Conservation (phyloP, 2,329 filamentous ascomycete genomes). For the Xylariaceae sp. region DNA sequence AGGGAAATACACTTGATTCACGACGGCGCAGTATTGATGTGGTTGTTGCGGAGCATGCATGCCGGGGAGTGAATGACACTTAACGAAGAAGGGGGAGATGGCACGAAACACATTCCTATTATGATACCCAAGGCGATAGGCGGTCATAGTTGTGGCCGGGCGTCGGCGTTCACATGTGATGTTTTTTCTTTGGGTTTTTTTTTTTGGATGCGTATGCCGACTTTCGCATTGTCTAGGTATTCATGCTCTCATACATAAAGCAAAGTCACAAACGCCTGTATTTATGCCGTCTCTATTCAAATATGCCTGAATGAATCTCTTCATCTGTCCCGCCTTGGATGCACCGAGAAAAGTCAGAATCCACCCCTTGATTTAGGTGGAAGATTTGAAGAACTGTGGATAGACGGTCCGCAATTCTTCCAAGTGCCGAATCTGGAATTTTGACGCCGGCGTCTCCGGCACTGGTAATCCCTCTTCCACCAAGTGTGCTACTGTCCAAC, state of each 20-base stretch:
- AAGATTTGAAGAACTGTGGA: conserved; percentile 75
- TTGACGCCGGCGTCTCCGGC: conserved; percentile 60
- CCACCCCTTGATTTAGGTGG: conserved; percentile 2
- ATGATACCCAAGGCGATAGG: conserved; percentile 24
- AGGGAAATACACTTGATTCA: too few relatives aligned
- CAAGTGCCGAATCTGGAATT: conserved; percentile 69
- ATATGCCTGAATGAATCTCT: neutral
- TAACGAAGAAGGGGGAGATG: neutral
- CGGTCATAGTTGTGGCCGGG: neutral
- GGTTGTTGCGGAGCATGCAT: too few relatives aligned
- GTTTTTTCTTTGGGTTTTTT: neutral
- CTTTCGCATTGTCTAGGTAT: neutral
- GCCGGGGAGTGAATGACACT: too few relatives aligned
- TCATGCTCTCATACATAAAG: neutral
- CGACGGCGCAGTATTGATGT: neutral
- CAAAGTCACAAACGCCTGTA: neutral
- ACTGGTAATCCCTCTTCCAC: conserved; percentile 67
- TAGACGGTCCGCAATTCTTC: conserved; percentile 71
- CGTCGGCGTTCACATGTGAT: conserved; percentile 19
- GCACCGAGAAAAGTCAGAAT: neutral
- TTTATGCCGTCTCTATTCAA: neutral
- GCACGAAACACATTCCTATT: neutral
- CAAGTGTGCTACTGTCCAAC: conserved; percentile 82
- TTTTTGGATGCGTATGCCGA: neutral
- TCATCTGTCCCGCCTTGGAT: neutral